phyloP scores from a whole-genome alignment of 2,329 filamentous ascomycete genomes.

The Ophiocordyceps camponoti-rufipedis region DNA sequence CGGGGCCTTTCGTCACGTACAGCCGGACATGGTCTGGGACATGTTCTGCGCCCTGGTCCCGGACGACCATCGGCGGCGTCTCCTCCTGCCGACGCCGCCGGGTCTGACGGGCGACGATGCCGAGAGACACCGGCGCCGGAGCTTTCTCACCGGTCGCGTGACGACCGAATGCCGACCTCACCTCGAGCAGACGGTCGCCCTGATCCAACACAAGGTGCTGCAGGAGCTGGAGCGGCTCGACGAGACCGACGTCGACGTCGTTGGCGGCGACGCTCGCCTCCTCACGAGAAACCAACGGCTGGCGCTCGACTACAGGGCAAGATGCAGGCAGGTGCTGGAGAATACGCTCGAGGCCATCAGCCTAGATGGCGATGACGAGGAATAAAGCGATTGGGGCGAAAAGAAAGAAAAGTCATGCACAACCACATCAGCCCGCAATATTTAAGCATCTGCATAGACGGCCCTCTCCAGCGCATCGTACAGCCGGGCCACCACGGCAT shows the following conservation, averaged over 20 bases:
- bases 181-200: constrained; percentile 17
- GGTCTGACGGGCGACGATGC: constrained; percentile 8
- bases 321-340: constrained; percentile 29
- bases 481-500: constrained; percentile 15
- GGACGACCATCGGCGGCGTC: constrained; percentile 10
- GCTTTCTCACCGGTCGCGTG: constrained; percentile 14
- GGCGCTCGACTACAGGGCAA: constrained; percentile 27
- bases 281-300: constrained; percentile 27
- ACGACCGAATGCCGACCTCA: constrained; percentile 9
- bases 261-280: constrained; percentile 17
- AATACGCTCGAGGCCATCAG: constrained; percentile 21
- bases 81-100: constrained; percentile 8
- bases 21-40: constrained; percentile 33
- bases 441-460: constrained; percentile 12
- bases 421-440: background rate
- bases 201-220: constrained; percentile 25
- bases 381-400: background rate
- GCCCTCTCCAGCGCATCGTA: constrained; percentile 21
- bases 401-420: background rate
- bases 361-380: background rate
- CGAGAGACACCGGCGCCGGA: constrained; percentile 8
- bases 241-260: constrained; percentile 24
- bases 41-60: constrained; percentile 22
- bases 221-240: constrained; percentile 25
- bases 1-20: constrained; percentile 28